Percentiles rank a stretch among this genome's conserved stretches.
phyloP scores from a whole-genome alignment of 2,329 filamentous ascomycete genomes.

The Aspergillus sp. region DNA sequence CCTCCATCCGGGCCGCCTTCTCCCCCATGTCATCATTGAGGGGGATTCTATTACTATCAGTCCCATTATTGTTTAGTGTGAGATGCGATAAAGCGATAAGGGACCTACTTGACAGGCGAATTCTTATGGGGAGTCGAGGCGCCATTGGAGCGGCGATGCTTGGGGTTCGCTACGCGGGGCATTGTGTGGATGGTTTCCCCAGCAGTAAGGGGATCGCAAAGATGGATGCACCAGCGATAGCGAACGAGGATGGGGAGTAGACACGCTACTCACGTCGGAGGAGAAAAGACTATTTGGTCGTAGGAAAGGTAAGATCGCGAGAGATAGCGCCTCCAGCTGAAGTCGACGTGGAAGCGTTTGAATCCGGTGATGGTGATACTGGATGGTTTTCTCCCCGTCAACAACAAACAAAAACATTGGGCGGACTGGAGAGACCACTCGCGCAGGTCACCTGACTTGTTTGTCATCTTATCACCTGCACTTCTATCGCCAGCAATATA shows the following conservation, averaged over 20 bases:
- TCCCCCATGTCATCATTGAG: slow-evolving; percentile 94
- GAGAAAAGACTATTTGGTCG: background rate
- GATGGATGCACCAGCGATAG: background rate
- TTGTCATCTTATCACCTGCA: background rate
- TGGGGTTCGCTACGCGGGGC: slow-evolving; percentile 55
- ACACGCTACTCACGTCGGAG: background rate
- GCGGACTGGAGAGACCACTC: slow-evolving; percentile 18
- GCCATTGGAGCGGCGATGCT: slow-evolving; percentile 46
- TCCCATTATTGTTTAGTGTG: background rate
- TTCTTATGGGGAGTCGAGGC: slow-evolving; percentile 51
- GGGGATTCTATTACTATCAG: slow-evolving; percentile 65
- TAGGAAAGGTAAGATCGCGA: background rate
- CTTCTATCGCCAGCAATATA: background rate
- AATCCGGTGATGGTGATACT: no score
- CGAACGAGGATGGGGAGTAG: background rate
- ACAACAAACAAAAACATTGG: slow-evolving; percentile 41
- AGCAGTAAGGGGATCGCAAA: slow-evolving; percentile 18
- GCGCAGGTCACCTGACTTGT: slow-evolving; percentile 14
- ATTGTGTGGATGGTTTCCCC: slow-evolving; percentile 40
- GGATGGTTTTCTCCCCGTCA: background rate
- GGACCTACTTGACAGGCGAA: slow-evolving; percentile 49
- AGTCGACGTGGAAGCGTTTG: no score
- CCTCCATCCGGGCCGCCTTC: slow-evolving; percentile 82
- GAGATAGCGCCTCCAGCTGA: no score
- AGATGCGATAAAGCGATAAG: background rate